These are phyloP conservation scores for Jamesozyma lodderae DNA, from an alignment of 805 yeast genomes.

Conservation along the genomic window DNA sequence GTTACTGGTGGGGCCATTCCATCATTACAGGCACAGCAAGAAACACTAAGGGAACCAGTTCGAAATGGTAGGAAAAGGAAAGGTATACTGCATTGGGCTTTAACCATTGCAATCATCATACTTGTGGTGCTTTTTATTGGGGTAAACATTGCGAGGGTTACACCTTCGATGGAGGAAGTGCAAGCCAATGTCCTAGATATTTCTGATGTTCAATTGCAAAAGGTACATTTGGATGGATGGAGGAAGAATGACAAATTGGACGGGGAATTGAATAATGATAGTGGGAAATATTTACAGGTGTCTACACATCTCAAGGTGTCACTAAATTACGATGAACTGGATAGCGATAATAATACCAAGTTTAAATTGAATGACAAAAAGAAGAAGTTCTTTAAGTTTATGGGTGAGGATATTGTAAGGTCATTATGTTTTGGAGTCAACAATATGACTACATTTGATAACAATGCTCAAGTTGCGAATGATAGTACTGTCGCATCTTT, in stretches of 20 bases:
- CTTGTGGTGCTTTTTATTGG: background rate
- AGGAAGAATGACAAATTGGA: conserved; percentile 9
- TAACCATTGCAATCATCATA: background rate
- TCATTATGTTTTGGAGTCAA: conserved; percentile 19
- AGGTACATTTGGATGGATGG: conserved; percentile 27
- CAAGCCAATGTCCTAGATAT: conserved; percentile 12
- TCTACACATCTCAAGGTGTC: conserved; percentile 9
- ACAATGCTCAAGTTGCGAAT: conserved; percentile 3
- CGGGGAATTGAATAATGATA: conserved; percentile 13
- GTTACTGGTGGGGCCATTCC: background rate
- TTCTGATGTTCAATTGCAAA: conserved; percentile 16
- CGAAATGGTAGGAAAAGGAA: background rate
- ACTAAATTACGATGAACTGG: conserved; percentile 17
- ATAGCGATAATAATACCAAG: conserved; percentile 1
- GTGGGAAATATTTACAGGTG: conserved; percentile 17
- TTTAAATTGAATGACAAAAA: conserved; percentile 7
- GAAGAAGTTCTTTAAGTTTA: conserved; percentile 8
- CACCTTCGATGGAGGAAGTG: conserved; percentile 14
- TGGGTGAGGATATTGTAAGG: conserved; percentile 15
- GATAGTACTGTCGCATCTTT: conserved; percentile 13
- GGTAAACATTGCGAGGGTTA: background rate
- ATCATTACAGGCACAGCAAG: background rate
- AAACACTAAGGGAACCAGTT: no score
- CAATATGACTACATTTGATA: conserved; percentile 22
- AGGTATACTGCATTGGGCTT: background rate